These are phyloP conservation scores for Trypanosoma rangeli DNA, from an alignment of 208 protist species.

Conservation along the genomic window DNA sequence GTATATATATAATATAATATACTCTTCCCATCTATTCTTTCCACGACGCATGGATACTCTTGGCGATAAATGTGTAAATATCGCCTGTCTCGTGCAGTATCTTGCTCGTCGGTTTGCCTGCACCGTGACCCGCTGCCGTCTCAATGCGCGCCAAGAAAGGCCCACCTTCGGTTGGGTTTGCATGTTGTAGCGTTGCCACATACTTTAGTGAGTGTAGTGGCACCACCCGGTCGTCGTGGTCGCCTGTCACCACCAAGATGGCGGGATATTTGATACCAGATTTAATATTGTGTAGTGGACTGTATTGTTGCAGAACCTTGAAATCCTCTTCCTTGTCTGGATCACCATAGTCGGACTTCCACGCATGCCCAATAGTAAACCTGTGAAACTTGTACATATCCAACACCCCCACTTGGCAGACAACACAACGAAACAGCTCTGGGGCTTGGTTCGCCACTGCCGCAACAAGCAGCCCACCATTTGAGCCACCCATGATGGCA, in stretches of 20 bases:
- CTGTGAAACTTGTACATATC: constrained; percentile 96
- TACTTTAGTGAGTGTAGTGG: constrained; percentile 97
- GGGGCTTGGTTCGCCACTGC: constrained; percentile 91
- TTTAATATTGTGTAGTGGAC: constrained; percentile 93
- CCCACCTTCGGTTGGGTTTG: constrained; percentile 55
- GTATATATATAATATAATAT: too few species aligned
- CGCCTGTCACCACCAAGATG: constrained; percentile 90
- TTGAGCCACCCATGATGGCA: constrained; percentile 92
- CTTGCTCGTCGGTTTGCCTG: constrained; percentile 93
- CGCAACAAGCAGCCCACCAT: constrained; percentile 94
- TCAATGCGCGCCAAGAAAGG: constrained; percentile 89
- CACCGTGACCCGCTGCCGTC: constrained; percentile 84
- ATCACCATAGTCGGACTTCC: constrained; percentile 93
- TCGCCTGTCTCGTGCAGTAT: constrained; percentile 83
- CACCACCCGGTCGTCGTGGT: constrained; percentile 96
- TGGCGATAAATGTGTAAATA: constrained; percentile 93
- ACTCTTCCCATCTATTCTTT: constrained; percentile 35
- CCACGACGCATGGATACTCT: constrained; percentile 74
- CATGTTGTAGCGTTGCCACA: constrained; percentile 91
- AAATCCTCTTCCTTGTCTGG: constrained; percentile 93
- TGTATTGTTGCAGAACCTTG: constrained; percentile 91
- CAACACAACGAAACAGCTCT: constrained; percentile 73
- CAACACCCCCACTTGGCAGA: constrained; percentile 92
- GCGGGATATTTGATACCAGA: constrained; percentile 81
- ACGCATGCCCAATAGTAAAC: constrained; percentile 94